These are phyloP conservation scores for Cryptococcus sp. DNA, from an alignment of 1,284 basidiomycete genomes.

Conservation along the genomic window DNA sequence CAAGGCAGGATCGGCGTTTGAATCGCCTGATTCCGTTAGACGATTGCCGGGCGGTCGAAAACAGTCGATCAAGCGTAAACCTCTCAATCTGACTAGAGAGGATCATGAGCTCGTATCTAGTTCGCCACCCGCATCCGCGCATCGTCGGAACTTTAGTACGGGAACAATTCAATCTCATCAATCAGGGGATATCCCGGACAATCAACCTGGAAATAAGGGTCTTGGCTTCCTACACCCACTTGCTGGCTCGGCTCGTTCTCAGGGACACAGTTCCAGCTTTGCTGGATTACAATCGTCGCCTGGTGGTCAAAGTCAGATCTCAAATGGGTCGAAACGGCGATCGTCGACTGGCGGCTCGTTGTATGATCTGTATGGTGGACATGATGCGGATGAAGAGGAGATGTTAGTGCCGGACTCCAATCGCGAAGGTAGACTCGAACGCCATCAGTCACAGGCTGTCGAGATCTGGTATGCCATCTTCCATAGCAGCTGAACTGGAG, in stretches of 20 bases:
- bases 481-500: no score
- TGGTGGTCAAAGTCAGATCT: background rate
- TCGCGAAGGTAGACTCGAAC: background rate
- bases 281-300: background rate
- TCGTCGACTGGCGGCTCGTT: slow-evolving; percentile 28
- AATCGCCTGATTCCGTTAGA: slow-evolving; percentile 7
- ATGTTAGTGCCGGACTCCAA: slow-evolving; percentile 5
- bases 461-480: slow-evolving; percentile 30
- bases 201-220: slow-evolving; percentile 7
- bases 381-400: slow-evolving; percentile 8
- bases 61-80: slow-evolving; percentile 37
- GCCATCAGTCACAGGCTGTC: slow-evolving; percentile 13
- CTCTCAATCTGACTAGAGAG: slow-evolving; percentile 32
- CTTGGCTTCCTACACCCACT: slow-evolving; percentile 23
- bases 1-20: slow-evolving; percentile 1
- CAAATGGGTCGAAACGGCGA: background rate
- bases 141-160: background rate
- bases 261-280: background rate
- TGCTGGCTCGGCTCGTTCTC: background rate
- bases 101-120: slow-evolving; percentile 30
- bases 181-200: background rate
- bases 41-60: slow-evolving; percentile 14
- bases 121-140: slow-evolving; percentile 11
- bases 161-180: background rate
- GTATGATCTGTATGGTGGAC: slow-evolving; percentile 27